Conservation (phyloP, 2,329 filamentous ascomycete genomes). For the Coleophoma cylindrospora region DNA sequence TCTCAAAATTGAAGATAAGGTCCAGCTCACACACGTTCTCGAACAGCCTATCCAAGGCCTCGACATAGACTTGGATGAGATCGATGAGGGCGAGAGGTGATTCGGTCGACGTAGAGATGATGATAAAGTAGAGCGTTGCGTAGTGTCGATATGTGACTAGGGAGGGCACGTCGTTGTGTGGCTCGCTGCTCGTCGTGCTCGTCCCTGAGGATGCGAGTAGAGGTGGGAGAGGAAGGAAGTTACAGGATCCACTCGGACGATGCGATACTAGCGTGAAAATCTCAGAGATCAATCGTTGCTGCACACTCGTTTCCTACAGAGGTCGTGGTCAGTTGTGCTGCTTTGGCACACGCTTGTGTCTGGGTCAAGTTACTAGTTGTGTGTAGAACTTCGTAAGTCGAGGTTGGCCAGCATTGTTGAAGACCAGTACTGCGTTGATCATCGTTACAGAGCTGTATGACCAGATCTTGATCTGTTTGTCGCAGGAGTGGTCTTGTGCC, state of each 20-base stretch:
- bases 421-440: constrained; percentile 98
- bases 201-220: constrained; percentile 57
- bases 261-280: constrained; percentile 96
- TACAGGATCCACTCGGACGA: constrained; percentile 86
- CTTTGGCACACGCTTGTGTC: no score
- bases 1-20: constrained; percentile 98
- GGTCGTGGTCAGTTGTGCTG: background rate
- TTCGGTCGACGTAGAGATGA: constrained; percentile 95
- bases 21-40: constrained; percentile 98
- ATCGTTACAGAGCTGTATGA: constrained; percentile 42
- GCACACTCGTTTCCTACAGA: constrained; percentile 84
- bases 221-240: constrained; percentile 81
- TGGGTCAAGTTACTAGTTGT: constrained; percentile 61
- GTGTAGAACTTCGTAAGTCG: constrained; percentile 98
- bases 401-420: constrained; percentile 97
- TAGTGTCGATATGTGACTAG: constrained; percentile 98
- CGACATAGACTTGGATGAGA: constrained; percentile 96
- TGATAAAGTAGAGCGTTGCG: constrained; percentile 96
- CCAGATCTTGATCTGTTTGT: no score
- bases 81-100: constrained; percentile 93
- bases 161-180: constrained; percentile 83
- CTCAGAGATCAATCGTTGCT: constrained; percentile 93
- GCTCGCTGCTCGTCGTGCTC: constrained; percentile 63
- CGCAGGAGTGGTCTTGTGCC: no score
- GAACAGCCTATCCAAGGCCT: constrained; percentile 89